phyloP scores from a whole-genome alignment of 371 early-diverging fungal genomes.

The Mortierella sp. region DNA sequence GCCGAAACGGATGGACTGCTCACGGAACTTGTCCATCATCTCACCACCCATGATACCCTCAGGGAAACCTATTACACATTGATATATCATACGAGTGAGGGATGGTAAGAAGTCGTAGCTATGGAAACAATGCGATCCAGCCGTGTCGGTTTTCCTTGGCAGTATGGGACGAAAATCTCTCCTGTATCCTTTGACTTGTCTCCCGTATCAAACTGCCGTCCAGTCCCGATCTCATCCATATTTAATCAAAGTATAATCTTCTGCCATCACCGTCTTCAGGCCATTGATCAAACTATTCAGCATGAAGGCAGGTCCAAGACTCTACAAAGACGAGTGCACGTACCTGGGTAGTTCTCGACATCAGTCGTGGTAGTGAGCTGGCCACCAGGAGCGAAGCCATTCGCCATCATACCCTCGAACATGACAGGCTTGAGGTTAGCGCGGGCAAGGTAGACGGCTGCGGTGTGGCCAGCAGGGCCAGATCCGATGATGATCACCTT shows the following conservation, averaged over 20 bases:
- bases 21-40: slow-evolving; percentile 84
- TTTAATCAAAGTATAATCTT: background rate
- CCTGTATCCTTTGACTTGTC: no score
- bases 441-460: slow-evolving; percentile 95
- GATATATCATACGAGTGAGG: no score
- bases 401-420: slow-evolving; percentile 98
- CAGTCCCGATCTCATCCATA: slow-evolving; percentile 10
- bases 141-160: no score
- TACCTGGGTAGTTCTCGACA: slow-evolving; percentile 90
- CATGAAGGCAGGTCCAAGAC: no score
- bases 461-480: slow-evolving; percentile 97
- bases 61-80: slow-evolving; percentile 74
- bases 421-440: slow-evolving; percentile 93
- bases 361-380: slow-evolving; percentile 94
- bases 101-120: no score
- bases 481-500: slow-evolving; percentile 79
- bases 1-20: slow-evolving; percentile 84
- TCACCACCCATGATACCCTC: slow-evolving; percentile 84
- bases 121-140: no score
- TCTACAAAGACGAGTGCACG: no score
- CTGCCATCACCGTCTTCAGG: background rate
- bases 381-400: slow-evolving; percentile 88
- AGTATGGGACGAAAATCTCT: no score
- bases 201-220: background rate
- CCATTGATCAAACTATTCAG: background rate